phyloP scores from a whole-genome alignment of 495 filamentous ascomycete species.

The Paragyromitra xinjiangensis region DNA sequence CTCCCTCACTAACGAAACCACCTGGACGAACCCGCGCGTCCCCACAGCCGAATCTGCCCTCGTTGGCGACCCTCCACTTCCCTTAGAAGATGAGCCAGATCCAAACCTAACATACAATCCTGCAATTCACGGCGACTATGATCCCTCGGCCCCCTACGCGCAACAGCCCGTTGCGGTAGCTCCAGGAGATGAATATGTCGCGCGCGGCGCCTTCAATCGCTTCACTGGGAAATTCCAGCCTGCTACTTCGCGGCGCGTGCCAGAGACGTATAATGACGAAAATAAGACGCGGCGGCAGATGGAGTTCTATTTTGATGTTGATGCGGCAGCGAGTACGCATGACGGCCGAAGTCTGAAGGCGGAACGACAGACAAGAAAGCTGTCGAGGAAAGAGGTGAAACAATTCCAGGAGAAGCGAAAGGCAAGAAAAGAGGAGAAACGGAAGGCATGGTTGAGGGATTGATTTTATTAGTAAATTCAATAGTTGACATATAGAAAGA shows the following conservation, averaged over 20 bases:
- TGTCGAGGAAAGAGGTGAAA: conserved; percentile 82
- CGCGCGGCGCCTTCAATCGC: conserved; percentile 84
- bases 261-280: conserved; percentile 85
- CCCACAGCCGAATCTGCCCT: conserved; percentile 58
- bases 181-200: conserved; percentile 66
- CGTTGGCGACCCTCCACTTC: conserved; percentile 41
- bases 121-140: conserved; percentile 93
- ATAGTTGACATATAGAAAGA: conserved; percentile 17
- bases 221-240: conserved; percentile 89
- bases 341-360: conserved; percentile 91
- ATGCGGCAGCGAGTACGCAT: conserved; percentile 92
- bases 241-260: conserved; percentile 62
- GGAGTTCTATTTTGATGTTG: conserved; percentile 97
- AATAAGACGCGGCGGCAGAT: conserved; percentile 88
- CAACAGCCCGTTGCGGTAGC: conserved; percentile 60
- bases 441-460: conserved; percentile 89
- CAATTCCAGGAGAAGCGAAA: conserved; percentile 74
- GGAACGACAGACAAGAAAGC: conserved; percentile 86
- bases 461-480: conserved; percentile 57
- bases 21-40: conserved; percentile 91
- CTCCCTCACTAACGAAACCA: conserved; percentile 74
- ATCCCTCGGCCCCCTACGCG: conserved; percentile 91
- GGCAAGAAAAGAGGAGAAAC: conserved; percentile 90
- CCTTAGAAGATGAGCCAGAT: conserved; percentile 47
- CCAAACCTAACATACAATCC: conserved; percentile 74